phyloP scores from a whole-genome alignment of 1,284 basidiomycete species.

The Cystobasidium slooffiae region DNA sequence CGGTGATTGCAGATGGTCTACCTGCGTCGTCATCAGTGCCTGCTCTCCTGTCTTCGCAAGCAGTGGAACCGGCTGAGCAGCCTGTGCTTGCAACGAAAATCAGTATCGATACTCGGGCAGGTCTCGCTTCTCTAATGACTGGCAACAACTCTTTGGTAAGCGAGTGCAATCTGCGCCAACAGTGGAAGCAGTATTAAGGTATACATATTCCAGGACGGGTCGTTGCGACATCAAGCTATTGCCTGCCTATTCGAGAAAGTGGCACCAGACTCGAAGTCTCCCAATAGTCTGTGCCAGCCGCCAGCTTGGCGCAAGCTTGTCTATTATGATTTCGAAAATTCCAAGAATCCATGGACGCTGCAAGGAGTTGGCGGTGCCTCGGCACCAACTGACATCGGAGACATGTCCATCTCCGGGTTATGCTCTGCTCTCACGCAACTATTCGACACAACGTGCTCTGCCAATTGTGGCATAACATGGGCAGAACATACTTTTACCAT shows the following conservation, averaged over 20 bases:
- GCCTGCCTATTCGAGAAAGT: conserved; percentile 38
- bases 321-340: conserved; percentile 32
- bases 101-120: conserved; percentile 38
- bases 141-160: conserved; percentile 44
- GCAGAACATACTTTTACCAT: conserved; percentile 4
- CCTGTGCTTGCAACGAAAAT: conserved; percentile 11
- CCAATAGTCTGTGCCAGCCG: conserved; percentile 16
- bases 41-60: neutral
- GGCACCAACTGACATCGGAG: neutral
- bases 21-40: conserved; percentile 5
- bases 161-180: neutral
- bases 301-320: conserved; percentile 27
- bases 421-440: neutral
- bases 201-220: conserved; percentile 23
- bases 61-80: neutral
- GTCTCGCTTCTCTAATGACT: conserved; percentile 41
- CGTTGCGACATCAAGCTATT: conserved; percentile 40
- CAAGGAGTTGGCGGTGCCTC: neutral
- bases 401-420: neutral
- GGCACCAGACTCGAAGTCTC: neutral
- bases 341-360: neutral
- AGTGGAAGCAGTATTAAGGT: neutral
- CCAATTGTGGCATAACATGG: conserved; percentile 5
- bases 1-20: neutral
- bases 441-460: neutral